These are phyloP conservation scores for Orbilia brochopaga DNA, from an alignment of 2,329 filamentous ascomycete genomes.

Conservation along the genomic window DNA sequence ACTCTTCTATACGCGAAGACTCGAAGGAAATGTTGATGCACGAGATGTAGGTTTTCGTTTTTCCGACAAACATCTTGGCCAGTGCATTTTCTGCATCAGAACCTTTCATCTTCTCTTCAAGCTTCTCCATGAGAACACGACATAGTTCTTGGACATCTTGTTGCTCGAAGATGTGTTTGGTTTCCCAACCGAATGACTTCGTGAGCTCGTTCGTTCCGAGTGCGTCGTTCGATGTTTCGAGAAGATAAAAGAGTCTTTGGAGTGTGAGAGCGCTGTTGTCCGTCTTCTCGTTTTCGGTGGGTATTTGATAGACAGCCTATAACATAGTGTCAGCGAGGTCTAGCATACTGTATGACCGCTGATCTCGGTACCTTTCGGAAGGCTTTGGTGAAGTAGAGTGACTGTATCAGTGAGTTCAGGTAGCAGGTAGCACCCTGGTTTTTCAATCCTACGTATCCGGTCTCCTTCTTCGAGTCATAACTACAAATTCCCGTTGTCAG, in stretches of 20 bases:
- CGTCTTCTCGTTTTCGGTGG: conserved; percentile 81
- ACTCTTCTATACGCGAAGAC: conserved; percentile 92
- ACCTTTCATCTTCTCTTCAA: conserved; percentile 98
- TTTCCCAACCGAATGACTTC: conserved; percentile 97
- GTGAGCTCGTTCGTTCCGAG: conserved; percentile 93
- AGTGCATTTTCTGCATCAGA: conserved; percentile 88
- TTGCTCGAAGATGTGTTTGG: conserved; percentile 95
- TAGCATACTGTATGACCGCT: background rate
- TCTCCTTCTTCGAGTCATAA: conserved; percentile 99
- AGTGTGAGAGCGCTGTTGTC: conserved; percentile 91
- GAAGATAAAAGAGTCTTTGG: conserved; percentile 90
- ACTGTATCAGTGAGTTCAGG: conserved; percentile 82
- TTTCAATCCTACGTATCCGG: conserved; percentile 92
- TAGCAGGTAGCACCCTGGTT: conserved; percentile 96
- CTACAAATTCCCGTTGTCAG: conserved; percentile 54
- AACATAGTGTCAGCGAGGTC: conserved; percentile 13
- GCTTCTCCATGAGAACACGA: conserved; percentile 92
- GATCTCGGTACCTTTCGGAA: conserved; percentile 76
- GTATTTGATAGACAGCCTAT: conserved; percentile 94
- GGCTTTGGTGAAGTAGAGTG: conserved; percentile 84
- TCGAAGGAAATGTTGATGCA: conserved; percentile 99
- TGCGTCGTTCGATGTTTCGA: conserved; percentile 82
- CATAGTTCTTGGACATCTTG: conserved; percentile 98
- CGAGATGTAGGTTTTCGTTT: conserved; percentile 97
- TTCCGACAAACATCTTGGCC: conserved; percentile 90